These are phyloP conservation scores for Ceratocystis ficicola DNA, from an alignment of 2,329 filamentous ascomycete genomes.

Conservation along the genomic window DNA sequence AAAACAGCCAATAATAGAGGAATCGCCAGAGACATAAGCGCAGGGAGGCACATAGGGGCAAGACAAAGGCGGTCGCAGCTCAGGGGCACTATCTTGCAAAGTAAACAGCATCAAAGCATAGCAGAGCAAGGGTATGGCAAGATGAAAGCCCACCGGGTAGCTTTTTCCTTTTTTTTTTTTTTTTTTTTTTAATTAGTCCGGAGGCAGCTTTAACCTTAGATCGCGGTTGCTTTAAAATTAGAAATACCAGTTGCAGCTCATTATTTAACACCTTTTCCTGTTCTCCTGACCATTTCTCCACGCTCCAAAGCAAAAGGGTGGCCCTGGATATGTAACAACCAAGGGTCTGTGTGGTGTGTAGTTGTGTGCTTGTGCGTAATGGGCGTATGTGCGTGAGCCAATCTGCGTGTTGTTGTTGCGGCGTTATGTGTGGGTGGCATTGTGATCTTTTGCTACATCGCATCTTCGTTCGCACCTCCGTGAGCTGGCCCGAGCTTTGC, in stretches of 20 bases:
- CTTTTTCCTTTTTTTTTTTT: no score
- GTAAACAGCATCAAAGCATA: background rate
- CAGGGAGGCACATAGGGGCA: no score
- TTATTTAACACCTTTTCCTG: no score
- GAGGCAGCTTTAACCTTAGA: no score
- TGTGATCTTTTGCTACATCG: background rate
- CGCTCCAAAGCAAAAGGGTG: background rate
- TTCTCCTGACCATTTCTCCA: no score
- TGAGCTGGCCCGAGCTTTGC: slow-evolving; percentile 1
- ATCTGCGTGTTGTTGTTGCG: background rate
- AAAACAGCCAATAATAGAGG: background rate
- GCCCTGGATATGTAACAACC: background rate
- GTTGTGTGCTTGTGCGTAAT: background rate
- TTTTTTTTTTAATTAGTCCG: no score
- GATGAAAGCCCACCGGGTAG: background rate
- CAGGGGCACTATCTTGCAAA: no score
- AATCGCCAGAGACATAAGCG: no score
- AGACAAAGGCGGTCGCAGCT: no score
- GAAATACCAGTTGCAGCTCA: background rate
- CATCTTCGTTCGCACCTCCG: background rate
- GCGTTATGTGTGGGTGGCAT: background rate
- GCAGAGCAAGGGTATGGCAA: background rate
- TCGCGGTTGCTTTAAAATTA: no score
- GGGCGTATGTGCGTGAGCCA: background rate
- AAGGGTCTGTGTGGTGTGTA: slow-evolving; percentile 1